Evolutionary conservation across 495 filamentous ascomycete species (phyloP), one percentile per base, ranked within the genome.

Genomic region (Penicillium alfredii): DNA sequence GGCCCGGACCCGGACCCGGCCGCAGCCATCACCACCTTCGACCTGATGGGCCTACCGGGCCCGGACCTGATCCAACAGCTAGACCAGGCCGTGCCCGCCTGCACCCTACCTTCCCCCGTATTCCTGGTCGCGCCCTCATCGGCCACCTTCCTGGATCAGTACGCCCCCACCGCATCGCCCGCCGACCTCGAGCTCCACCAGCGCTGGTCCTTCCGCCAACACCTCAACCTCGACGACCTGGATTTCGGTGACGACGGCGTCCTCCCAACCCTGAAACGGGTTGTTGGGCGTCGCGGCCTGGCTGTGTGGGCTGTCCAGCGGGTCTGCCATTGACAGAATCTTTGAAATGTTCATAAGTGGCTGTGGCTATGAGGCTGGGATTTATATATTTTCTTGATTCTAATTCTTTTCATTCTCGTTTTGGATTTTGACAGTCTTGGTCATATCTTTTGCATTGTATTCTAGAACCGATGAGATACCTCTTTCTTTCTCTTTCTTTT

Each of bases 171-270:
- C 26, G 26, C 42, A 9, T 14, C 35, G 25, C 21, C 35, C 3
- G 44, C 51, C 1, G 30, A 51, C 28, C 40, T 63, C 10, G 40
- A 58, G 17, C 51, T 81, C 78, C 46, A 69, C 72, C 49, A 75
- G 75, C 56, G 89, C 2, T 94, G 87, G 87, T 70, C 68, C 13
- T 77, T 86, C 39, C 66, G 55, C 21, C 70, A 72, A 30, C 92
- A 98, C 60, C 52, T 97, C 15, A 94, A 88, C 46, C 67, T 97
- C 30, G 92, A 98, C 64, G 92, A 97, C 68, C 53, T 98, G 44
- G 89, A 97, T 61, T 85, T 93, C 54, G 86, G 60, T 0, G 76
- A 81, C 23, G 93, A 97, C 37, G 93, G 92, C 6, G 57, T 98
- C 26, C 68, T 78, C 63, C 53, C 69, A 33, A 95, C 93, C 4